Percentiles rank a stretch among this genome's conserved stretches.
Evolutionary conservation across 2,329 filamentous ascomycete genomes (phyloP).

Genomic region (Phyllachora maydis): DNA sequence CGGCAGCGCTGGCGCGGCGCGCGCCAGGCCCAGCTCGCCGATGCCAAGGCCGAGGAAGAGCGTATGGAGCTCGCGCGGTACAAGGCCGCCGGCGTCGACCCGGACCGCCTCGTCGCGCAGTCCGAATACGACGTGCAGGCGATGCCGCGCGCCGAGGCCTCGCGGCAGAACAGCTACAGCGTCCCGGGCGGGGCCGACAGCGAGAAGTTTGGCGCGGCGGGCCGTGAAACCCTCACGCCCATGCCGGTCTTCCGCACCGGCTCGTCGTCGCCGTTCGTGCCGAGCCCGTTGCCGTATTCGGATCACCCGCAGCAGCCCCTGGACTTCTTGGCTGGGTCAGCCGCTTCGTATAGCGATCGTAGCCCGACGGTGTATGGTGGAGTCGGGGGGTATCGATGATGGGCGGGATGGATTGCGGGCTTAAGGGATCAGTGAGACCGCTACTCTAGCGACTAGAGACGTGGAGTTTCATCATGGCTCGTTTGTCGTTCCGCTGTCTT

Average conservation of each 20-base stretch:
- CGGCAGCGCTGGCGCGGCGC: slow-evolving; percentile 30
- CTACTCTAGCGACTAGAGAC: too few relatives aligned
- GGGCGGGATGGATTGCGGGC: too few relatives aligned
- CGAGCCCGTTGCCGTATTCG: slow-evolving; percentile 3
- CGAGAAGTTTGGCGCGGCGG: slow-evolving; percentile 6
- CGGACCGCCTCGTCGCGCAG: slow-evolving; percentile 18
- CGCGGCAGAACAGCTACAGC: slow-evolving; percentile 11
- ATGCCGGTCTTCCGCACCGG: slow-evolving; percentile 10
- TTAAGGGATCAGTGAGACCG: too few relatives aligned
- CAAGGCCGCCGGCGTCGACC: slow-evolving; percentile 23
- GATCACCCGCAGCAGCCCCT: too few relatives aligned
- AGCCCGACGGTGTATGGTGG: too few relatives aligned
- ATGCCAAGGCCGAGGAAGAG: slow-evolving; percentile 21
- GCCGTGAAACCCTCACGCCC: slow-evolving; percentile 6
- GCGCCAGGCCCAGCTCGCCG: slow-evolving; percentile 24
- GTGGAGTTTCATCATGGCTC: too few relatives aligned
- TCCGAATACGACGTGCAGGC: slow-evolving; percentile 16
- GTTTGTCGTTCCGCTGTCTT: too few relatives aligned
- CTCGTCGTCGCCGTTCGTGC: slow-evolving; percentile 6
- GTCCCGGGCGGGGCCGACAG: slow-evolving; percentile 9
- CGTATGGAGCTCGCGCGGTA: slow-evolving; percentile 28
- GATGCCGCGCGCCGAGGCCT: slow-evolving; percentile 10
- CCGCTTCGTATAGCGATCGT: too few relatives aligned
- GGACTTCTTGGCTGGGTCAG: too few relatives aligned
- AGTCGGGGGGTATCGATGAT: too few relatives aligned